Evolutionary conservation across 2,329 filamentous ascomycete species (phyloP), one percentile per base, ranked within the genome.

Genomic region (Macroventuria anomochaeta): DNA sequence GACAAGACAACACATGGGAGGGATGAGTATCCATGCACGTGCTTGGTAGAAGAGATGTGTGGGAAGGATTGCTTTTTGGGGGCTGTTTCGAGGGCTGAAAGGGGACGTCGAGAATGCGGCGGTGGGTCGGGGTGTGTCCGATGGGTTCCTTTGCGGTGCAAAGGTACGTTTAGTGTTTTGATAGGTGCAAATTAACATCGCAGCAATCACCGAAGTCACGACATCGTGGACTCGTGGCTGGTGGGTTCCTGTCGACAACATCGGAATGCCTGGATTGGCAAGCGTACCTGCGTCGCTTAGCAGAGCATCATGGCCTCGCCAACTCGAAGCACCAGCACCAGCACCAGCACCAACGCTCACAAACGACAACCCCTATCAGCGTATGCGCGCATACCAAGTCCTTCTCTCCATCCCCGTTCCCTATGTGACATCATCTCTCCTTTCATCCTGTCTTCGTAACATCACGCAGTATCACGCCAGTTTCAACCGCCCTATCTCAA

Each of bases 81-180:
- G 20, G 36, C 34, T 18, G 18, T 39, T 26, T 26, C 23, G 12
- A 17, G 15, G 10, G 8, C 25, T n/a, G 31, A 23, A 40, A n/a
- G 12, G n/a, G 12, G 29, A 40, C 23, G 29, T 20, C 17, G 15
- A 39, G 17, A 33, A 21, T 15, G 11, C 11, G 7, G 34, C 21
- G 21, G 48, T 29, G 11, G 28, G 6, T 52, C 23, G 40, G 28
- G 26, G 40, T n/a, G 21, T 46, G 23, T 20, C 48, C 34, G n/a
- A 52, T 17, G n/a, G 17, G 25, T 17, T 21, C 13, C 7, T 31
- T 8, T 15, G 29, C 8, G n/a, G 26, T 37, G 33, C 34, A 39
- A 21, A 31, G 34, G 13, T 7, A 4, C 2, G 5, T 33, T 33
- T 32, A 7, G 26, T 23, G 32, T 4, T n/a, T 33, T 31, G 34